phyloP scores from a whole-genome alignment of 768 basidiomycete species.

The Trametopsis cervina region DNA sequence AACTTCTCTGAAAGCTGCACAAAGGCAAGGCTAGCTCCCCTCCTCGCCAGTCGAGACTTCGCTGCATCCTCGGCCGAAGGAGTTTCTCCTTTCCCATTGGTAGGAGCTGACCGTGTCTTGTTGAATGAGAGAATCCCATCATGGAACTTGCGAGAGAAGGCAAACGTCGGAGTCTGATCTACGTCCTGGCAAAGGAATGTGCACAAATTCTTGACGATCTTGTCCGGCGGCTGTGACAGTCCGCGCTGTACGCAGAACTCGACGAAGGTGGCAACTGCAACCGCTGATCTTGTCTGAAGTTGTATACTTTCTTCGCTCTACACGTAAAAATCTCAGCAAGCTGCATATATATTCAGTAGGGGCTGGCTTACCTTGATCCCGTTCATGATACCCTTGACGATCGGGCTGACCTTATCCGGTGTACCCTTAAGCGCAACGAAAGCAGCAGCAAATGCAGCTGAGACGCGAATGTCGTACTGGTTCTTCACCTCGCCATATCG shows the following conservation, averaged over 20 bases:
- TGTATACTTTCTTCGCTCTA: conserved; percentile 86
- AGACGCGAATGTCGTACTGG: conserved; percentile 81
- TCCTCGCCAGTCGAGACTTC: conserved; percentile 65
- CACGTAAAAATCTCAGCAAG: neutral
- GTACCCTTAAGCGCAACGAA: conserved; percentile 81
- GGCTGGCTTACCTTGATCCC: conserved; percentile 80
- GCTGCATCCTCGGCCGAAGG: conserved; percentile 45
- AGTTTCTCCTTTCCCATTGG: conserved; percentile 32
- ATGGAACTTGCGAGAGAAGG: conserved; percentile 47
- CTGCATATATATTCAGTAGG: neutral
- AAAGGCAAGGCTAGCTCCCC: conserved; percentile 85
- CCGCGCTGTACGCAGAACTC: conserved; percentile 72
- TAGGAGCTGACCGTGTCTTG: conserved; percentile 27
- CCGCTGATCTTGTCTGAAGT: conserved; percentile 83
- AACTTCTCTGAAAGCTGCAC: conserved; percentile 71
- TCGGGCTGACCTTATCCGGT: conserved; percentile 91
- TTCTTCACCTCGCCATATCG: conserved; percentile 77
- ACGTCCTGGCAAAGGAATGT: conserved; percentile 93
- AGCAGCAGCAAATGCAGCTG: conserved; percentile 85
- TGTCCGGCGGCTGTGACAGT: conserved; percentile 82
- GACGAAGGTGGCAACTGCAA: conserved; percentile 81
- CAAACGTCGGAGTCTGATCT: conserved; percentile 85
- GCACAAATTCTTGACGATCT: conserved; percentile 95
- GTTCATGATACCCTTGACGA: conserved; percentile 96
- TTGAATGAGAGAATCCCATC: conserved; percentile 79